These are phyloP conservation scores for Aureobasidium mangrovei DNA, from an alignment of 2,329 filamentous ascomycete genomes.

Conservation along the genomic window DNA sequence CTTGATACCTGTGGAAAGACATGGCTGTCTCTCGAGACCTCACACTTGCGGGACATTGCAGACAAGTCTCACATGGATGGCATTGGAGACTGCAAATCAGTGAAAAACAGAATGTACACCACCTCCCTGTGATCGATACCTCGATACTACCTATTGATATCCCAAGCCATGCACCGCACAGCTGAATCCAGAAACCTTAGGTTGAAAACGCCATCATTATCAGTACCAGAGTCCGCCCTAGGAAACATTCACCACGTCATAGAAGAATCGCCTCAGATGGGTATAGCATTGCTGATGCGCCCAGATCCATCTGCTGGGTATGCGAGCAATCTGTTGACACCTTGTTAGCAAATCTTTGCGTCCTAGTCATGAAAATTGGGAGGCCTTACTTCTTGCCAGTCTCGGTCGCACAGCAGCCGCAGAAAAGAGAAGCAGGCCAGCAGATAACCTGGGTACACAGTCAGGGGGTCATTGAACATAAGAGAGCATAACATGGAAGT, in stretches of 20 bases:
- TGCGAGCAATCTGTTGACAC: conserved; percentile 27
- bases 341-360: neutral
- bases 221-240: neutral
- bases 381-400: conserved; percentile 24
- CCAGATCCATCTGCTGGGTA: conserved; percentile 26
- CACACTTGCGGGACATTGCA: neutral
- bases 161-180: neutral
- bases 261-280: conserved; percentile 20
- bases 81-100: neutral
- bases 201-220: conserved; percentile 1
- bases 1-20: no score
- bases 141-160: neutral
- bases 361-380: neutral
- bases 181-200: neutral
- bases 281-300: conserved; percentile 27
- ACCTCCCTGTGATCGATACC: neutral
- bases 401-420: conserved; percentile 30
- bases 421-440: conserved; percentile 31
- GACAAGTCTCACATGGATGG: neutral
- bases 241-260: neutral
- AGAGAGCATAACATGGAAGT: neutral
- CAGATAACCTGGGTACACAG: conserved; percentile 23
- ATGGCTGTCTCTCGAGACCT: neutral
- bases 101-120: neutral
- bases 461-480: neutral